Evolutionary conservation across 2,329 filamentous ascomycete genomes (phyloP).

Genomic region (Clathrospora elynae): DNA sequence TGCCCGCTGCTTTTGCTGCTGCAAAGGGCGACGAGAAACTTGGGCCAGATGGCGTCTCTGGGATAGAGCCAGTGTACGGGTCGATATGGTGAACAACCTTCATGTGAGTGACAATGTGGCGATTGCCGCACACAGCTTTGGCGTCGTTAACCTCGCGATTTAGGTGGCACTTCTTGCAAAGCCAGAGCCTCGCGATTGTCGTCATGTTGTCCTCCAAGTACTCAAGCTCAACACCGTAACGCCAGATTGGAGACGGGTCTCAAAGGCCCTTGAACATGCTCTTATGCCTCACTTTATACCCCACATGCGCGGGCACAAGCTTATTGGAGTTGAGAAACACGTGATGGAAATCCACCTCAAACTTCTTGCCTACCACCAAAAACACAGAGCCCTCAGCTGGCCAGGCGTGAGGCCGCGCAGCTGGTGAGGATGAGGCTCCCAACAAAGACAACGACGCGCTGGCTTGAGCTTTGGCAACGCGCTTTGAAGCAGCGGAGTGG

Average conservation of each 20-base stretch:
- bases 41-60: background rate
- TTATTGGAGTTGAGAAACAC: background rate
- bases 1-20: background rate
- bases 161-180: background rate
- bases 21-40: background rate
- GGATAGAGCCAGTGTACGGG: background rate
- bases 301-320: background rate
- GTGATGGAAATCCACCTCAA: background rate
- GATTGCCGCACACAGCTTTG: background rate
- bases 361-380: background rate
- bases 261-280: background rate
- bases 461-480: too few species aligned
- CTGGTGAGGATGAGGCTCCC: too few species aligned
- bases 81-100: background rate
- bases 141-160: background rate
- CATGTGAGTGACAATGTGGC: background rate
- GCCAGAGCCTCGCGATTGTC: background rate
- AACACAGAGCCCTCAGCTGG: background rate
- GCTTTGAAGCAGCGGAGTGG: too few species aligned
- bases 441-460: too few species aligned
- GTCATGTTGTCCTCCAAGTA: background rate
- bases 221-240: conserved; percentile 2
- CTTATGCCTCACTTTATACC: background rate
- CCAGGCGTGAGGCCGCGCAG: too few species aligned
- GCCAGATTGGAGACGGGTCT: background rate